Conservation (phyloP, 257 asterid genomes). For the Solanum chaucha region DNA sequence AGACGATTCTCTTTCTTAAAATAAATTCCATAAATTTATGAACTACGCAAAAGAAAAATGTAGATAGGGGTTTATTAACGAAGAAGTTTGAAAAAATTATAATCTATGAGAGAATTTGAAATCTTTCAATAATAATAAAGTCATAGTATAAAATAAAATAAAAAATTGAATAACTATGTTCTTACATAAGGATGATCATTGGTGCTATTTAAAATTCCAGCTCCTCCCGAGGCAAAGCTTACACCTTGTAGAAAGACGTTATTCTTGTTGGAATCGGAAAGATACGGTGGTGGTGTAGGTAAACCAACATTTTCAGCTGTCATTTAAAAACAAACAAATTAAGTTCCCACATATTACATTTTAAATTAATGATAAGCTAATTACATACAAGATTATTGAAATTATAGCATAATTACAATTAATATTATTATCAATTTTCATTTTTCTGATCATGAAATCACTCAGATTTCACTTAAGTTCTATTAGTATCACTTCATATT, state of each 20-base stretch:
- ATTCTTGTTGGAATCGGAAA: background rate
- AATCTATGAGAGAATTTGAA: background rate
- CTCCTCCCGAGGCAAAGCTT: constrained; percentile 2
- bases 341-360: background rate
- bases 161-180: background rate
- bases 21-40: background rate
- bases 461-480: background rate
- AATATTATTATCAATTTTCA: background rate
- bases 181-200: background rate
- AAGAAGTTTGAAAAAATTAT: background rate
- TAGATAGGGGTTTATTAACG: background rate
- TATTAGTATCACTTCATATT: background rate
- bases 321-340: background rate
- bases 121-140: background rate
- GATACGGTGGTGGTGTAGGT: background rate
- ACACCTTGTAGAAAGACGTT: background rate
- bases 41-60: background rate
- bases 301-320: background rate
- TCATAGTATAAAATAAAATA: background rate
- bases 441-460: background rate
- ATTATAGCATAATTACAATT: background rate
- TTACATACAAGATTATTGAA: background rate
- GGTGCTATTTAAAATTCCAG: constrained; percentile 2
- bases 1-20: background rate
- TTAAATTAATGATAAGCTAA: background rate